phyloP scores from a whole-genome alignment of 139 green algal species.

The Chlamydomonas sp. region DNA sequence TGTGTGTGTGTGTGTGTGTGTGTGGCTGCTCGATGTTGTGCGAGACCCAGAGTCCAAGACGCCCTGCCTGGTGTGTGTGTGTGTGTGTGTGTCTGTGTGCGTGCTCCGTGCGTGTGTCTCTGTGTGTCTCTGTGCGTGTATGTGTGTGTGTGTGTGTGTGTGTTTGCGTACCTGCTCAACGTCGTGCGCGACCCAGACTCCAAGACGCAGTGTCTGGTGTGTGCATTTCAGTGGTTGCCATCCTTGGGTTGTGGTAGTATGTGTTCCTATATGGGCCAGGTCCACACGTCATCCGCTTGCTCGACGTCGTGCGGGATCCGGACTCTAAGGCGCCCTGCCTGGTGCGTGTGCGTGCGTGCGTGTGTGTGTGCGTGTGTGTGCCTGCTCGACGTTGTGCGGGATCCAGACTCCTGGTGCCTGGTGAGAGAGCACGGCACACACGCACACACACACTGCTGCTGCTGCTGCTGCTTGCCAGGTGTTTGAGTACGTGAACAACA shows the following conservation, averaged over 20 bases:
- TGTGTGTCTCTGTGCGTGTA: no score
- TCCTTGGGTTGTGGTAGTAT: background rate
- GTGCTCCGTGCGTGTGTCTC: background rate
- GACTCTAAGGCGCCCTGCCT: constrained; percentile 50
- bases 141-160: no score
- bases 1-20: no score
- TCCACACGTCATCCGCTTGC: no score
- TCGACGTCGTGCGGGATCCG: constrained; percentile 65
- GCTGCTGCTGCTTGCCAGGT: background rate
- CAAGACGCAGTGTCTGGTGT: constrained; percentile 33
- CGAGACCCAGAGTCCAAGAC: constrained; percentile 75
- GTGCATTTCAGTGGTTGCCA: background rate
- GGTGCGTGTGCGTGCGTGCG: background rate
- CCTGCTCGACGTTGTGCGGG: background rate
- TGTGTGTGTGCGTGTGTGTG: background rate
- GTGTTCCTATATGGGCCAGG: background rate
- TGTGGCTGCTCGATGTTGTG: no score
- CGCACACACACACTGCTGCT: background rate
- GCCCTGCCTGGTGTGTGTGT: background rate
- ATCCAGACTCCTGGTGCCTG: background rate
- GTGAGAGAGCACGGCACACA: background rate
- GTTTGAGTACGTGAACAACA: constrained; percentile 23
- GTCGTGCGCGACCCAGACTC: constrained; percentile 77
- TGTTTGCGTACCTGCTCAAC: no score
- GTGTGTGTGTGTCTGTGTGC: background rate